Evolutionary conservation across 163 green algal species (phyloP), one percentile per base, ranked within the genome.

Genomic region (Picocystis sp.): DNA sequence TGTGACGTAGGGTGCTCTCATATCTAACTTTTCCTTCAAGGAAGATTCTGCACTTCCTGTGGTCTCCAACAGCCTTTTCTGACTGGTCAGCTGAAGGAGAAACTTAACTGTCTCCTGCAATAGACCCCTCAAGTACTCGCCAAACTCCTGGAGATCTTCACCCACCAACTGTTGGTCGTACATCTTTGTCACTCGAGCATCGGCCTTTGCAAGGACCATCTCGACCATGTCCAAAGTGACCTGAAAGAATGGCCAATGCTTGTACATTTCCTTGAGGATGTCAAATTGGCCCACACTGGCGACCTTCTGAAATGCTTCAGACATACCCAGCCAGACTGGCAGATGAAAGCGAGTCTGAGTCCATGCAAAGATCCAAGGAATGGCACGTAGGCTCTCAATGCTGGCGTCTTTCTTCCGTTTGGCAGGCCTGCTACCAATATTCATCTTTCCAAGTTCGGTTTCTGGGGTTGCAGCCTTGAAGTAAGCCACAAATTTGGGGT

Each of bases 331-430:
- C 89, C 89, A 97, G 25, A 93, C 81, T 23, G 89, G 89, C 62
- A 97, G 74, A 58, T 91, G 74, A 63, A 97, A 86, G 33, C 89
- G 79, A 11, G 60, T 72, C 74, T 95, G 87, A 11, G 84, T 97
- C 89, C 89, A 98, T 14, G 89, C 90, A 67, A 98, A 98, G 68
- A 98, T 93, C 89, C 89, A 98, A 45, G 89, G 89, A 61, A 98
- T 98, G 55, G 89, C 89, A 11, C 89, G 77, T 50, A 98, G 75
- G 6, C 73, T 78, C 58, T 89, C 80, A 46, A 98, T 86, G 60
- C 78, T 82, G 45, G 63, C 67, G 24, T 59, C 53, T 11, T 66
- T 63, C 61, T 83, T 81, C 35, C 84, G 78, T 61, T 82, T 83
- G 50, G 82, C 72, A 22, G 89, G 89, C 35, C 89, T 73, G 45